These are phyloP conservation scores for Mycena citricolor DNA, from an alignment of 1,284 basidiomycete genomes.

Conservation along the genomic window DNA sequence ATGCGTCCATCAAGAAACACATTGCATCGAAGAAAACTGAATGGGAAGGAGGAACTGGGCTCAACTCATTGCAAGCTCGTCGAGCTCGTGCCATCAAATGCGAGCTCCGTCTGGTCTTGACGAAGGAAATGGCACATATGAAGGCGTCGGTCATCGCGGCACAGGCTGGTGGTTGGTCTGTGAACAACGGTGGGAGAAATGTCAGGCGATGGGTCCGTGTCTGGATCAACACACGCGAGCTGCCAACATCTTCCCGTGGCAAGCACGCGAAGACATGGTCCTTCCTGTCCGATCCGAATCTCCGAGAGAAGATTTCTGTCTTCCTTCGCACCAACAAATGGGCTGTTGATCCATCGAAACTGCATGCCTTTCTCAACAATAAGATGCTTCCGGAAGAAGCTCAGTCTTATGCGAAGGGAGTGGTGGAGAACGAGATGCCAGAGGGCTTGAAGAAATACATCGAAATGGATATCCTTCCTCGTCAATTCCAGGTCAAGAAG, in stretches of 20 bases:
- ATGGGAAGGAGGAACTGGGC: slow-evolving; percentile 20
- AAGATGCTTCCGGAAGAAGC: slow-evolving; percentile 27
- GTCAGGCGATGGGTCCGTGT: slow-evolving; percentile 29
- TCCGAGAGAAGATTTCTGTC: slow-evolving; percentile 26
- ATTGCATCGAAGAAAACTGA: slow-evolving; percentile 21
- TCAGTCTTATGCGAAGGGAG: slow-evolving; percentile 24
- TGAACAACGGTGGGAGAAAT: slow-evolving; percentile 25
- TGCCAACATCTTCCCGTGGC: slow-evolving; percentile 32
- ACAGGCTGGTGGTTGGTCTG: slow-evolving; percentile 30
- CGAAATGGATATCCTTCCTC: slow-evolving; percentile 31
- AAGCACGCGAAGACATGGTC: slow-evolving; percentile 33
- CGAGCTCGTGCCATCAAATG: slow-evolving; percentile 29
- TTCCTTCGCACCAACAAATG: slow-evolving; percentile 34
- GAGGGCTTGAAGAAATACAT: slow-evolving; percentile 31
- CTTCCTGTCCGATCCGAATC: slow-evolving; percentile 28
- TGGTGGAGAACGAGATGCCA: slow-evolving; percentile 31
- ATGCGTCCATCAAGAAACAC: slow-evolving; percentile 20
- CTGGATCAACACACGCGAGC: slow-evolving; percentile 29
- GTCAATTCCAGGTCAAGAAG: slow-evolving; percentile 19
- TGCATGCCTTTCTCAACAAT: slow-evolving; percentile 26
- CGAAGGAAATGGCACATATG: slow-evolving; percentile 25
- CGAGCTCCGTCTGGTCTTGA: slow-evolving; percentile 29
- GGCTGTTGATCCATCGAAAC: slow-evolving; percentile 32
- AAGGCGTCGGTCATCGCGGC: slow-evolving; percentile 33
- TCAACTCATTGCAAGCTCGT: slow-evolving; percentile 30